phyloP scores from a whole-genome alignment of 2,329 filamentous ascomycete species.

The Fonsecaea monophora region DNA sequence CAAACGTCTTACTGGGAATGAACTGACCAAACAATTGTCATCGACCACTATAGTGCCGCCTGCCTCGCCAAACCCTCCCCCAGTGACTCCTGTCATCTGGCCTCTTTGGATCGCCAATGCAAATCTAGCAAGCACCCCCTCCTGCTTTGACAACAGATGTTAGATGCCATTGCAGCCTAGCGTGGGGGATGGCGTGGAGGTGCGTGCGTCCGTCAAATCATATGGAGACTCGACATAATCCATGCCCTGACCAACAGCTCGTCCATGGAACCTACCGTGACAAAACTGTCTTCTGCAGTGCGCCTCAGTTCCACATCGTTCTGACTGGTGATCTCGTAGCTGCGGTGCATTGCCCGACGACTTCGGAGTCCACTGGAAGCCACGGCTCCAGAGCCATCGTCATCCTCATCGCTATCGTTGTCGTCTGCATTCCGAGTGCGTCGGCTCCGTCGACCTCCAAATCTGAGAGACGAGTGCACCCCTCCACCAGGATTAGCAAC shows the following conservation, averaged over 20 bases:
- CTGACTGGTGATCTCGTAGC: conserved; percentile 66
- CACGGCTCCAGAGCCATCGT: conserved; percentile 1
- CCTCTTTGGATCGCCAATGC: conserved; percentile 52
- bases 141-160: conserved; percentile 43
- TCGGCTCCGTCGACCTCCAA: conserved; percentile 40
- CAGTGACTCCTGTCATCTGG: conserved; percentile 42
- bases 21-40: conserved; percentile 53
- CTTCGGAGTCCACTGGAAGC: conserved; percentile 57
- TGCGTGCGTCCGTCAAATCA: conserved; percentile 31
- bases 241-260: conserved; percentile 38
- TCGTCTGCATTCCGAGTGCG: conserved; percentile 22
- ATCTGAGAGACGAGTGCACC: conserved; percentile 45
- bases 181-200: background rate
- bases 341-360: conserved; percentile 64
- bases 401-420: conserved; percentile 30
- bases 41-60: conserved; percentile 49
- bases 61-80: conserved; percentile 43
- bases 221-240: conserved; percentile 34
- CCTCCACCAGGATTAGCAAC: conserved; percentile 58
- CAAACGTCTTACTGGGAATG: background rate
- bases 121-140: conserved; percentile 56
- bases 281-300: conserved; percentile 63
- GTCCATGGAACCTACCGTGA: conserved; percentile 57
- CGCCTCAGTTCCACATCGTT: conserved; percentile 67
- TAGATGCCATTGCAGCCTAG: conserved; percentile 31